These are phyloP conservation scores for Phytophthora melonis DNA, from an alignment of 352 stramenopile species.

Conservation along the genomic window DNA sequence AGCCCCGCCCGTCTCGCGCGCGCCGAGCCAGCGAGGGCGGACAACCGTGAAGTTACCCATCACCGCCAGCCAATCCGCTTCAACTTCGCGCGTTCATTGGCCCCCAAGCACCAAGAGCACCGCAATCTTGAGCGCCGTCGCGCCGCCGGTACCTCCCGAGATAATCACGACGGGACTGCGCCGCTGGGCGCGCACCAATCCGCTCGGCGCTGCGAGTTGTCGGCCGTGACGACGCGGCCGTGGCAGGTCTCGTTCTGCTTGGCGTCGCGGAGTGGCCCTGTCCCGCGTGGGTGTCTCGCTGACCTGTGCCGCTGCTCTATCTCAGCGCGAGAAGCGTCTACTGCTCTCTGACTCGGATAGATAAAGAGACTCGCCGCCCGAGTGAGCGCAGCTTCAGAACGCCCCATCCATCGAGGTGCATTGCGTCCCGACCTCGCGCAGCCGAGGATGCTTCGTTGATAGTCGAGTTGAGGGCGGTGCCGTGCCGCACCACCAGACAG, in stretches of 20 bases:
- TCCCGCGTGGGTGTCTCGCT: neutral
- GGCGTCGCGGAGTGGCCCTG: conserved; percentile 5
- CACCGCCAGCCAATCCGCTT: conserved; percentile 25
- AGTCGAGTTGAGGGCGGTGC: conserved; percentile 9
- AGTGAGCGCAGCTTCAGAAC: neutral
- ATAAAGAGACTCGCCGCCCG: neutral
- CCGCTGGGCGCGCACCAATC: neutral
- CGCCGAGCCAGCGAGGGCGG: conserved; percentile 10
- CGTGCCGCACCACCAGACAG: neutral
- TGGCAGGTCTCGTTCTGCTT: conserved; percentile 21
- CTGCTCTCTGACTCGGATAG: neutral
- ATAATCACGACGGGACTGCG: conserved; percentile 12
- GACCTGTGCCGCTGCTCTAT: neutral
- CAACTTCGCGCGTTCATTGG: conserved; percentile 15
- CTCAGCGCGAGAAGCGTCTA: neutral
- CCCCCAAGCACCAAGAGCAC: conserved; percentile 16
- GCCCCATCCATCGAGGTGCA: conserved; percentile 12
- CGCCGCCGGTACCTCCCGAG: neutral
- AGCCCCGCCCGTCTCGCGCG: neutral
- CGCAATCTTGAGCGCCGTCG: conserved; percentile 2
- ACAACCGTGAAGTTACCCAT: conserved; percentile 34
- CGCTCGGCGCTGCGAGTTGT: conserved; percentile 6
- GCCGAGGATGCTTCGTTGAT: conserved; percentile 8
- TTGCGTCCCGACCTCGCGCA: neutral
- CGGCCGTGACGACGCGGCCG: conserved; percentile 13